These are phyloP conservation scores for Aspergillus luchuensis DNA, from an alignment of 2,329 filamentous ascomycete species.

Conservation along the genomic window DNA sequence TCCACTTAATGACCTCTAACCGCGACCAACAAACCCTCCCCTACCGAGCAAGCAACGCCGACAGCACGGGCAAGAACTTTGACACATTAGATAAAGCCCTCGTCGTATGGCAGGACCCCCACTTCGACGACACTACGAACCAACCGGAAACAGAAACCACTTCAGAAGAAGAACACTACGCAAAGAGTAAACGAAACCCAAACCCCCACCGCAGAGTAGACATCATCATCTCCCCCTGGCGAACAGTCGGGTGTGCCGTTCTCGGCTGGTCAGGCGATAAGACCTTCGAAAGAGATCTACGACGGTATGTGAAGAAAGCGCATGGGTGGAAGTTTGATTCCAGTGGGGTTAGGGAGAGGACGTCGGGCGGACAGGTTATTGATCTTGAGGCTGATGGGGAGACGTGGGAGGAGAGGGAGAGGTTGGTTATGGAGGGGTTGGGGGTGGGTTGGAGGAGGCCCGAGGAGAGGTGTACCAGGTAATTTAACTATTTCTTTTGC, in stretches of 20 bases:
- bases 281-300: constrained; percentile 84
- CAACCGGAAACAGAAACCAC: constrained; percentile 4
- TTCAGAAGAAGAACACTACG: constrained; percentile 8
- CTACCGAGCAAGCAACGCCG: constrained; percentile 46
- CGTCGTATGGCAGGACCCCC: constrained; percentile 83
- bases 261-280: constrained; percentile 86
- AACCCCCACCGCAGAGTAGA: constrained; percentile 84
- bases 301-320: constrained; percentile 73
- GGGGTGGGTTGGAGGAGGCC: constrained; percentile 68
- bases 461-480: constrained; percentile 68
- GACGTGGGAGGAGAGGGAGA: constrained; percentile 72
- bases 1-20: constrained; percentile 70
- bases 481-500: background rate
- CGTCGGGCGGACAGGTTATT: constrained; percentile 66
- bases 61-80: constrained; percentile 57
- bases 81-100: constrained; percentile 90
- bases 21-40: constrained; percentile 69
- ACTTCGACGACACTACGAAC: constrained; percentile 42
- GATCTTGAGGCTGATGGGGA: constrained; percentile 62
- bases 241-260: constrained; percentile 82
- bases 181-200: constrained; percentile 56
- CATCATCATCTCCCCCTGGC: constrained; percentile 88
- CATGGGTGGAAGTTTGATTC: constrained; percentile 85
- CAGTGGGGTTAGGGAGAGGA: constrained; percentile 73
- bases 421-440: constrained; percentile 75